These are phyloP conservation scores for Dictyostelium firmibasis DNA, from an alignment of 78 protist species.

Conservation along the genomic window DNA sequence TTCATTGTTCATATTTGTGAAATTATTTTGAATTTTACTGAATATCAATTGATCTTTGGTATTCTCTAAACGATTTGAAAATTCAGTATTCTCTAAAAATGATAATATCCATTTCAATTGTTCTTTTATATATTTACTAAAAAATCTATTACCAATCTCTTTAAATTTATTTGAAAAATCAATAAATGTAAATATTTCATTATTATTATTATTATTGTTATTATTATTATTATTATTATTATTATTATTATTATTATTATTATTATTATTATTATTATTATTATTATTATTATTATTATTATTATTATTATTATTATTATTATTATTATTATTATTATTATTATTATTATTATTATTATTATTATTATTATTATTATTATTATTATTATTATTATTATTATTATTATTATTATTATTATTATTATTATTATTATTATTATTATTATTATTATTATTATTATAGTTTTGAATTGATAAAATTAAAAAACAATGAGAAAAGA, in stretches of 20 bases:
- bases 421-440: no score
- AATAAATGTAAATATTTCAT: conserved; percentile 22
- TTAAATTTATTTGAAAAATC: conserved; percentile 31
- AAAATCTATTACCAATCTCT: conserved; percentile 15
- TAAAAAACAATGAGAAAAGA: conserved; percentile 18
- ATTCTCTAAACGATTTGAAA: conserved; percentile 25
- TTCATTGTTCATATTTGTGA: conserved; percentile 39
- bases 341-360: no score
- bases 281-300: no score
- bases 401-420: no score
- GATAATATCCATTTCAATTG: conserved; percentile 12
- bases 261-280: neutral
- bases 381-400: no score
- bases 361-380: no score
- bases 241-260: neutral
- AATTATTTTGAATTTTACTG: conserved; percentile 29
- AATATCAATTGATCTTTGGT: conserved; percentile 13
- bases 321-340: no score
- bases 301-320: neutral
- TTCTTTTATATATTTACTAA: neutral
- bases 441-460: no score
- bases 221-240: neutral
- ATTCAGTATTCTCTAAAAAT: neutral
- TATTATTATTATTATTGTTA: neutral
- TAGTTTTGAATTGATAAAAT: conserved; percentile 10